Base-by-base conservation (phyloP, 164 flowering plant genomes). In the Chimonanthus salicifolius region DNA sequence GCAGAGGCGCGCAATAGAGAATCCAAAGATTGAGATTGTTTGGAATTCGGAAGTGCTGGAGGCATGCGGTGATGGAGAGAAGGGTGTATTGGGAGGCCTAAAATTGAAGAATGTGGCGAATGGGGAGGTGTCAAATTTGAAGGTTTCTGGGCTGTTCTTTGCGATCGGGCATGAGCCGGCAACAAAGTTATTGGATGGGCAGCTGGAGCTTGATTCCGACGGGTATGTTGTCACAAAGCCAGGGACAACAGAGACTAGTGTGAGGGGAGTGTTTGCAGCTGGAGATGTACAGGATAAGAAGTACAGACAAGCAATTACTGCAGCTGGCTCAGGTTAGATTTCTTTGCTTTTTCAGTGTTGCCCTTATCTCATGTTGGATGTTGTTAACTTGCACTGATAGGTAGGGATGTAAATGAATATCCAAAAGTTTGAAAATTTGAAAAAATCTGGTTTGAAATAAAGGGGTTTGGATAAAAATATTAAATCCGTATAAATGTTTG, bases 211-310 rank as follows among this genome's bases (percentile, higher is more conserved):
- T 15, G 93, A 96, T 80, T 74, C 86, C 0, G 99, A 91, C 72
- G 95, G 97, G 21, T 96, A 96, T 75, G 84, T 96, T 44, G 82
- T 82, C 58, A 94, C 97, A 0, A 84, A 86, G 80, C 97, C 97
- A 0, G 99, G 98, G 7, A 88, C 93, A 4, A 89, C 97, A 0
- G 71, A 73, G 74, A 94, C 98, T 6, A 96, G 94, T 68, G 93
- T 92, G 5, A 80, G 66, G 10, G 99, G 98, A 6, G 97, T 96
- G 51, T 96, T 96, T 67, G 98, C 99, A 0, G 97, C 99, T 3
- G 99, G 99, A 1, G 99, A 96, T 81, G 99, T 96, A 54, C 99
- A 96, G 88, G 98, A 94, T 72, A 96, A 96, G 88, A 96, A 90
- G 85, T 96, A 96, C 70, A 81, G 99, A 80, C 98, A 94, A 78